phyloP scores from a whole-genome alignment of 1,284 basidiomycete species.

The Vanrija sp. region DNA sequence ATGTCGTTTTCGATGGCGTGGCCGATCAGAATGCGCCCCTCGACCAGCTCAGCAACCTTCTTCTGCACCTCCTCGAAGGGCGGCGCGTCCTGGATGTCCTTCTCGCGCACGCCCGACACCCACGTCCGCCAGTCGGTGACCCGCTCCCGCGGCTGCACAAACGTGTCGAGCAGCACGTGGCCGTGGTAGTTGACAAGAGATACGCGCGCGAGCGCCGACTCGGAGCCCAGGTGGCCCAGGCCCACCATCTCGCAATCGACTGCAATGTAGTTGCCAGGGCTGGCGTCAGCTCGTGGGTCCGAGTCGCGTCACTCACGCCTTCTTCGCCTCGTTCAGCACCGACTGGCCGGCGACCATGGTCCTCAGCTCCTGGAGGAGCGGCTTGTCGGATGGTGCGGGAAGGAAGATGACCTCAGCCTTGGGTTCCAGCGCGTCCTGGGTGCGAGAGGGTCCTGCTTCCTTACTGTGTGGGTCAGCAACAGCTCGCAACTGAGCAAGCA shows the following conservation, averaged over 20 bases:
- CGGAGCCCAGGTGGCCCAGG: conserved; percentile 71
- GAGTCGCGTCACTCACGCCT: conserved; percentile 30
- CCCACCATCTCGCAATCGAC: conserved; percentile 99
- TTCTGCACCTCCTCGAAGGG: conserved; percentile 77
- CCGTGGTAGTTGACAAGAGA: conserved; percentile 91
- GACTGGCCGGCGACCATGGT: conserved; percentile 38
- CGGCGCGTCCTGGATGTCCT: conserved; percentile 74
- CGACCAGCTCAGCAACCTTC: conserved; percentile 70
- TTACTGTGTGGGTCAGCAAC: neutral
- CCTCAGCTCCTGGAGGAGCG: conserved; percentile 38
- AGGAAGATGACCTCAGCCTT: conserved; percentile 20
- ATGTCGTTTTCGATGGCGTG: conserved; percentile 92
- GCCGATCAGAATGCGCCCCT: conserved; percentile 82
- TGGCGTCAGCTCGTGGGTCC: conserved; percentile 32
- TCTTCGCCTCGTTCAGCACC: conserved; percentile 35
- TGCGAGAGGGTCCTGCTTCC: conserved; percentile 1
- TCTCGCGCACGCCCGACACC: conserved; percentile 77
- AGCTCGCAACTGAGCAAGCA: neutral
- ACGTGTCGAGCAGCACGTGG: conserved; percentile 72
- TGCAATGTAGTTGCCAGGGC: conserved; percentile 51
- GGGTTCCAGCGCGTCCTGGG: conserved; percentile 4
- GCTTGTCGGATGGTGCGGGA: conserved; percentile 24
- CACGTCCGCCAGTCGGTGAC: conserved; percentile 93
- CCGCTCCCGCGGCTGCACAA: conserved; percentile 79
- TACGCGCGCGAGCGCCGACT: conserved; percentile 84